Evolutionary conservation across 2,329 filamentous ascomycete genomes (phyloP).

Genomic region (Colletotrichum falcatum): DNA sequence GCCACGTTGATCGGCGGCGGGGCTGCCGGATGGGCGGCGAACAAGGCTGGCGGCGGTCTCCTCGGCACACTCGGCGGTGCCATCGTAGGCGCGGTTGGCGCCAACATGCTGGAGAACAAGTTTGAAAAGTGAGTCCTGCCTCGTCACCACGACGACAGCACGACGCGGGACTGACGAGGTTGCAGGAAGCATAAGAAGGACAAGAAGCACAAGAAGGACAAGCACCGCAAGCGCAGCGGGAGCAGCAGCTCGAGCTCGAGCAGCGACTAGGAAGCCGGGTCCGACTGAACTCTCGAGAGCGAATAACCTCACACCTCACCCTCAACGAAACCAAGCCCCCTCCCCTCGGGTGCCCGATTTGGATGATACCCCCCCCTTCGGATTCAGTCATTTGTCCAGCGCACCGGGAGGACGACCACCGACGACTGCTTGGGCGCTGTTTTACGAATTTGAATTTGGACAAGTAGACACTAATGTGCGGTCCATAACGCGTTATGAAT

Average conservation of each 20-base stretch:
- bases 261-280: constrained; percentile 3
- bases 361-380: constrained; percentile 25
- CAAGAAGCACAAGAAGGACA: constrained; percentile 49
- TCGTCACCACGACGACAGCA: neutral
- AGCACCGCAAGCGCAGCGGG: constrained; percentile 37
- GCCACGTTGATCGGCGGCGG: constrained; percentile 65
- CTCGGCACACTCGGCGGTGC: constrained; percentile 64
- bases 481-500: neutral
- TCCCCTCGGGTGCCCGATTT: neutral
- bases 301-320: neutral
- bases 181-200: constrained; percentile 45
- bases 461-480: constrained; percentile 29
- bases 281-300: no score
- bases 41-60: constrained; percentile 64
- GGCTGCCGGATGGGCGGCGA: constrained; percentile 65
- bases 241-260: constrained; percentile 38
- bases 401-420: constrained; percentile 18
- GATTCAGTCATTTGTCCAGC: constrained; percentile 2
- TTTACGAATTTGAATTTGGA: neutral
- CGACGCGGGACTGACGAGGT: neutral
- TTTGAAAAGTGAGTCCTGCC: constrained; percentile 48
- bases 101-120: constrained; percentile 62
- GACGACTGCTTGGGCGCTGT: neutral
- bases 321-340: neutral
- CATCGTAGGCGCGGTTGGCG: constrained; percentile 65